Conservation (phyloP, 2,329 filamentous ascomycete genomes). For the Scytalidium sp. region DNA sequence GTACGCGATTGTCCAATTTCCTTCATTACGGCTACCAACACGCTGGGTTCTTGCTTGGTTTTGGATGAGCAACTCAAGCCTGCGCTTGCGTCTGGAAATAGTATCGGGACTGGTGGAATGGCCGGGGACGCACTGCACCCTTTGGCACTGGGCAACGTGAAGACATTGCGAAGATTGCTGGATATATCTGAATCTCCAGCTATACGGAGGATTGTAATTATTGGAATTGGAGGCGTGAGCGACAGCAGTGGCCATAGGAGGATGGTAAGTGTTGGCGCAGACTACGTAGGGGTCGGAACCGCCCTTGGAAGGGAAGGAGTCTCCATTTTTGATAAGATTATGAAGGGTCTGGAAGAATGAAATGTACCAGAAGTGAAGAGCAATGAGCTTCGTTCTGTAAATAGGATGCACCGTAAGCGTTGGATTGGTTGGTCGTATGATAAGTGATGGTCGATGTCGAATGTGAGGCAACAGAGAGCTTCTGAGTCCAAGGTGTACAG, state of each 20-base stretch:
- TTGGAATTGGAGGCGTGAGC: slow-evolving; percentile 71
- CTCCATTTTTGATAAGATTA: slow-evolving; percentile 59
- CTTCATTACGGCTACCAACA: slow-evolving; percentile 76
- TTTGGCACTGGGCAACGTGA: slow-evolving; percentile 71
- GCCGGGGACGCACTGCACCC: slow-evolving; percentile 71
- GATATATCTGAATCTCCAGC: slow-evolving; percentile 37
- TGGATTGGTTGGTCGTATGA: too few species aligned
- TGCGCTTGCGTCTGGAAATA: slow-evolving; percentile 48
- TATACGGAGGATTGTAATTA: slow-evolving; percentile 56
- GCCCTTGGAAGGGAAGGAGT: slow-evolving; percentile 64
- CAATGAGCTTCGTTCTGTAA: too few species aligned
- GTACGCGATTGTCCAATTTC: slow-evolving; percentile 43
- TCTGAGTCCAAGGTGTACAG: too few species aligned
- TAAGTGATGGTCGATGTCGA: too few species aligned
- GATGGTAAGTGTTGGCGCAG: slow-evolving; percentile 66
- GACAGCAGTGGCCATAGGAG: slow-evolving; percentile 60
- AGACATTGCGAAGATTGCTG: slow-evolving; percentile 59
- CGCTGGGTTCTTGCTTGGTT: slow-evolving; percentile 65
- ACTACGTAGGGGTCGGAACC: slow-evolving; percentile 66
- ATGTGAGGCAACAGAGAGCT: too few species aligned
- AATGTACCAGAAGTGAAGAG: too few species aligned
- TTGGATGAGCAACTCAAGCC: slow-evolving; percentile 34
- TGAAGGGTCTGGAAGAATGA: slow-evolving; percentile 17
- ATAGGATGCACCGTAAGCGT: too few species aligned
- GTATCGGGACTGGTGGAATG: slow-evolving; percentile 64